Percentiles rank a stretch among this genome's conserved stretches.
These are phyloP conservation scores for Rutstroemia sp. DNA, from an alignment of 2,329 filamentous ascomycete species.

Conservation along the genomic window DNA sequence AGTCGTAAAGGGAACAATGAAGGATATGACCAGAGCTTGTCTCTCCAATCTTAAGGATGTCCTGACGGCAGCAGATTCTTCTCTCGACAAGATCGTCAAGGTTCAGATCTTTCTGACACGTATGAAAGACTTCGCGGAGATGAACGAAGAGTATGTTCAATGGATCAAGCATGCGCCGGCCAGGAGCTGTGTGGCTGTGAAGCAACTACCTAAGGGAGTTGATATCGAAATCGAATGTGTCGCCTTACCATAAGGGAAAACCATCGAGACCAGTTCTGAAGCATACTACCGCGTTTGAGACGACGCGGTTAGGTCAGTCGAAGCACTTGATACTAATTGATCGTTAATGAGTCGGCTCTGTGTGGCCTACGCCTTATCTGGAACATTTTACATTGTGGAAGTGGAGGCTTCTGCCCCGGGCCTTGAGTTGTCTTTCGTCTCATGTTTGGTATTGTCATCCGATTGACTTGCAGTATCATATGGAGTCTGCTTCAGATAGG, in stretches of 20 bases:
- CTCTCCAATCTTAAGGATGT: constrained; percentile 79
- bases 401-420: too few relatives aligned
- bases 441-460: too few relatives aligned
- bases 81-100: constrained; percentile 77
- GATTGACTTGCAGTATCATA: too few relatives aligned
- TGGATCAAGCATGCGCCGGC: constrained; percentile 79
- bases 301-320: too few relatives aligned
- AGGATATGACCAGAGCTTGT: constrained; percentile 54
- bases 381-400: too few relatives aligned
- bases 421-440: too few relatives aligned
- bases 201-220: constrained; percentile 78
- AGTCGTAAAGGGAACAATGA: constrained; percentile 40
- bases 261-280: not conserved
- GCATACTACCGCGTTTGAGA: too few relatives aligned
- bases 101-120: constrained; percentile 85
- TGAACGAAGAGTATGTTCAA: constrained; percentile 82
- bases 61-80: constrained; percentile 72
- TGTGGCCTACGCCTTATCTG: too few relatives aligned
- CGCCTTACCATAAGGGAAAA: constrained; percentile 45
- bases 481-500: too few relatives aligned
- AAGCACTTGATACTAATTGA: too few relatives aligned
- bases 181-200: constrained; percentile 84
- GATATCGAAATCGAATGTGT: constrained; percentile 88
- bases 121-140: constrained; percentile 81
- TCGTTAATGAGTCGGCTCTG: too few relatives aligned